Evolutionary conservation across 148 eudicot species (phyloP).

Genomic region (Heliosperma pusillum): DNA sequence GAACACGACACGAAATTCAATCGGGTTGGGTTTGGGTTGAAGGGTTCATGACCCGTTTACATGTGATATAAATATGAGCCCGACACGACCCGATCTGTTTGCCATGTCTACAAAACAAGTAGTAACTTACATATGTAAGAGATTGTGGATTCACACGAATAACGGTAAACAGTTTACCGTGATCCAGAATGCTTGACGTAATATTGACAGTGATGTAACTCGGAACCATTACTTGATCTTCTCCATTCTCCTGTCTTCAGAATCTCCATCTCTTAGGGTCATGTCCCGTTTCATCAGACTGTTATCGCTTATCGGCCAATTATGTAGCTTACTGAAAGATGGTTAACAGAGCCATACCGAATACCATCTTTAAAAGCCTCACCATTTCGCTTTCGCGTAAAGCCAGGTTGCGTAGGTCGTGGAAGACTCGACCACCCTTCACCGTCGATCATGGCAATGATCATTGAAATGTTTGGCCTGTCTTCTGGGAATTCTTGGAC

Average conservation of each 20-base stretch:
- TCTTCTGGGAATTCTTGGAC: constrained; percentile 50
- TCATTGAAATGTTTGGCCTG: constrained; percentile 45
- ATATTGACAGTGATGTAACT: not conserved
- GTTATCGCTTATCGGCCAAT: constrained; percentile 1
- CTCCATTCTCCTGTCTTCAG: not conserved
- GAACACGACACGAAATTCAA: too few species aligned
- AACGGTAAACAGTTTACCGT: not conserved
- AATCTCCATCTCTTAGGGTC: not conserved
- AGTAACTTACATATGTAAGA: not conserved
- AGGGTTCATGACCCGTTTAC: too few species aligned
- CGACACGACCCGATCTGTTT: too few species aligned
- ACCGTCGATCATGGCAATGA: constrained; percentile 39
- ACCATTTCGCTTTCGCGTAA: constrained; percentile 4
- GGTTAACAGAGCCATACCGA: constrained; percentile 2
- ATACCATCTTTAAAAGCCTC: not conserved
- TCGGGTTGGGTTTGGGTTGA: too few species aligned
- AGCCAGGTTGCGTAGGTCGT: constrained; percentile 24
- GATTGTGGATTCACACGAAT: not conserved
- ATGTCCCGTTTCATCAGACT: not conserved
- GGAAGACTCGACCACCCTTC: constrained; percentile 28
- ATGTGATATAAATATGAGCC: too few species aligned
- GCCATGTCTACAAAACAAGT: not conserved
- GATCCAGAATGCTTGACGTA: not conserved
- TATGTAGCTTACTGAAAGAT: not conserved
- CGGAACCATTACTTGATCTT: not conserved